Evolutionary conservation across 768 basidiomycete species (phyloP).

Genomic region (Cystobasidium onofrii): DNA sequence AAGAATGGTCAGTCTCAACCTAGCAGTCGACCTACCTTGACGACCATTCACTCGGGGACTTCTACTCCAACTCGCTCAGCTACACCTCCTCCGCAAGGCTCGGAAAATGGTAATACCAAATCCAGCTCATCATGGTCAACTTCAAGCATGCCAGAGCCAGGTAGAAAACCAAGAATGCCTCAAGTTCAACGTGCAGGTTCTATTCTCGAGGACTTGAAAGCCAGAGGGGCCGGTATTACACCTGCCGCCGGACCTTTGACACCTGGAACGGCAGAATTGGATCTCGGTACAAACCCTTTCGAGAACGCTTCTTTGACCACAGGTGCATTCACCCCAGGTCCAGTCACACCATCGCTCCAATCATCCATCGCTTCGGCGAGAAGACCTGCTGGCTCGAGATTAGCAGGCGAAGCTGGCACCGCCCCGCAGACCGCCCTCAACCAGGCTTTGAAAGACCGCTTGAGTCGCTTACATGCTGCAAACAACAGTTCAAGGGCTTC

Average conservation of each 20-base stretch:
- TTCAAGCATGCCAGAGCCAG: not conserved
- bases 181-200: not conserved
- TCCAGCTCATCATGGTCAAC: not conserved
- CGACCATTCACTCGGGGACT: not conserved
- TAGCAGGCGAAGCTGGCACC: not conserved
- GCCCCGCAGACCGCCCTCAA: not conserved
- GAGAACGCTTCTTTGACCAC: not conserved
- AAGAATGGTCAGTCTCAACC: not conserved
- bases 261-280: constrained; percentile 7
- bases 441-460: not conserved
- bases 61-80: not conserved
- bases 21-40: not conserved
- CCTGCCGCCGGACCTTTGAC: not conserved
- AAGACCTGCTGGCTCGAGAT: not conserved
- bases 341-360: constrained; percentile 5
- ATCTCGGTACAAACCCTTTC: constrained; percentile 25
- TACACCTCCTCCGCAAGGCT: not conserved
- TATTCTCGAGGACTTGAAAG: constrained; percentile 19
- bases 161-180: not conserved
- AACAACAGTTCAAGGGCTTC: not conserved
- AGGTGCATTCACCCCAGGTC: not conserved
- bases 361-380: not conserved
- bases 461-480: not conserved
- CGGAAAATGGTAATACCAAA: not conserved
- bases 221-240: not conserved